Evolutionary conservation across 1,139 yeast genomes (phyloP), one percentile per base, ranked within the genome.

Genomic region (Nakaseomyces bracarensis): DNA sequence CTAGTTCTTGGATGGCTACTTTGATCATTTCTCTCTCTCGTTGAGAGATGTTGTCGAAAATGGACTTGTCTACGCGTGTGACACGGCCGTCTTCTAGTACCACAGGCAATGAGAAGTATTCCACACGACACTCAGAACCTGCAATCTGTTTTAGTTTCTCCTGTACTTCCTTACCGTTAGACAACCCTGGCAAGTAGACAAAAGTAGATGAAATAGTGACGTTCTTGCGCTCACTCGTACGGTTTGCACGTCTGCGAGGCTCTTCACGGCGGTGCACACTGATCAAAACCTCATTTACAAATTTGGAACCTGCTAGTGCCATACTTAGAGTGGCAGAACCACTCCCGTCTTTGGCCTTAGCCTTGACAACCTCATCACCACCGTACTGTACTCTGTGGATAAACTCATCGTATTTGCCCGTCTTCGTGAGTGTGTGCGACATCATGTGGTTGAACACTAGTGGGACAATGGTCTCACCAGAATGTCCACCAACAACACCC

Each of bases 341-440:
- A 31, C 79, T 79, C 47, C 87, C 87, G 50, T 78, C 72, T 61
- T 81, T 81, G 20, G 39, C 39, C 27, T 33, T 33, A 9, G 87
- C 87, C 62, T 78, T 72, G 43, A 81, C 87, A 34, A 81, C 86
- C 61, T 81, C 89, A 61, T 81, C 89, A 53, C 87, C 87, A 46
- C 86, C 89, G 56, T 69, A 80, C 60, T 80, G 86, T 20, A 81
- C 85, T 50, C 86, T 67, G 53, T 77, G 63, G 29, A 79, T 65
- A 43, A 77, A 74, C 14, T 62, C 64, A 27, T 68, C 66, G 54
- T 71, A 71, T 37, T 65, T 62, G 10, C 64, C 49, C 33, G 60
- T 51, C 58, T 57, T 40, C 67, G 58, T 31, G 49, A 51, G 28
- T 27, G 46, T 36, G 40, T 47, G 37, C 16, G 40, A 30, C 38